These are phyloP conservation scores for Phylloporus sp. DNA, from an alignment of 768 basidiomycete genomes.

Conservation along the genomic window DNA sequence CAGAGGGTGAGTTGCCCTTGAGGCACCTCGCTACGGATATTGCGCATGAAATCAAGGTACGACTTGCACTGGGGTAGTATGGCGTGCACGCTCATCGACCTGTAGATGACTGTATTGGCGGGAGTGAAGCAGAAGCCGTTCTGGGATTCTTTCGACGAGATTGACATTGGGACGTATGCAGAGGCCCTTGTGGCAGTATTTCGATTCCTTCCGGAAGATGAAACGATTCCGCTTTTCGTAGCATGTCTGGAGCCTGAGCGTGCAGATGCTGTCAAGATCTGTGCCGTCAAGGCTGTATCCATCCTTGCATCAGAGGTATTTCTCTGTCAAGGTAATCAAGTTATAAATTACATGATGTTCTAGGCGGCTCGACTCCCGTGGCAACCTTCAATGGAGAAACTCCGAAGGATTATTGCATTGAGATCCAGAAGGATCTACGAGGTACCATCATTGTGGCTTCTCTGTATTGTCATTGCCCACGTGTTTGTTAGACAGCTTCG, in stretches of 20 bases:
- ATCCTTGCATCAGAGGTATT: constrained; percentile 63
- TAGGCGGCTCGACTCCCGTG: constrained; percentile 52
- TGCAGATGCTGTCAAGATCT: constrained; percentile 76
- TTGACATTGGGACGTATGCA: constrained; percentile 70
- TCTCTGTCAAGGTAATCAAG: neutral
- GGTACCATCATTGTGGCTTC: constrained; percentile 34
- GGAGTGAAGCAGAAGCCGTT: constrained; percentile 51
- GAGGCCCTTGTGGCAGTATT: constrained; percentile 71
- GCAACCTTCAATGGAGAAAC: constrained; percentile 48
- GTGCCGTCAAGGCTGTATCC: constrained; percentile 67
- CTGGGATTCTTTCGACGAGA: constrained; percentile 66
- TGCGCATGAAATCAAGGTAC: constrained; percentile 76
- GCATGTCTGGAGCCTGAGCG: constrained; percentile 70
- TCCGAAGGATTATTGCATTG: constrained; percentile 40
- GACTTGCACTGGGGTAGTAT: constrained; percentile 18
- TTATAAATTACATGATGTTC: constrained; percentile 4
- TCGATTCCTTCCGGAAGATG: constrained; percentile 61
- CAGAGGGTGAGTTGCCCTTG: constrained; percentile 56
- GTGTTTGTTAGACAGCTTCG: constrained; percentile 39
- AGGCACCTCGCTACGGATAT: constrained; percentile 64
- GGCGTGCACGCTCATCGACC: neutral
- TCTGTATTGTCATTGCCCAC: constrained; percentile 8
- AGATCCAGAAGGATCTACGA: constrained; percentile 54
- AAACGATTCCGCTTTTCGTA: constrained; percentile 55
- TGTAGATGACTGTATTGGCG: constrained; percentile 22